Evolutionary conservation across 2,329 filamentous ascomycete genomes (phyloP), one percentile per base, ranked within the genome.

Genomic region (Aspergillus aculeatinus): DNA sequence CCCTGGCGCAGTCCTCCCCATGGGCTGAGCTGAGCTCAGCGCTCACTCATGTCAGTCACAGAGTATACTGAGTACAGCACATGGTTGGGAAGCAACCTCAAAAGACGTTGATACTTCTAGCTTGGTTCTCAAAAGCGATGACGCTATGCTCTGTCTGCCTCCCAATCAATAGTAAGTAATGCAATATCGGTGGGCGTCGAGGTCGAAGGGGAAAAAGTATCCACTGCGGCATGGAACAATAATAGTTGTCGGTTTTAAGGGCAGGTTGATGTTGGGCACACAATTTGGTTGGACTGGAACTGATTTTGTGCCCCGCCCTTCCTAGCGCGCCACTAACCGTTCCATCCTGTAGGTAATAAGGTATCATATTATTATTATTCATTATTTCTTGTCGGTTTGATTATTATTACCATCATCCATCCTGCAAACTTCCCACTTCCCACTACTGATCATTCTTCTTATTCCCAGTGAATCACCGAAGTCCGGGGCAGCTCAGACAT

Each of bases 141-240:
- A 55, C 52, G 52, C 52, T 55, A 48, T 27, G 23, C 39, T 35
- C 39, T 35, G 29, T 14, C 39, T 47, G 14, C 33, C 12, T 35
- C 39, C 39, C 25, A 44, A 55, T 55, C 39, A 55, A 55, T 55
- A 55, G 31, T 55, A 55, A 27, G 39, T 55, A 55, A 55, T 39
- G 39, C 48, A 55, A 55, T 55, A 48, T 48, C 33, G 53, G 53
- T 33, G 53, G 53, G 42, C 48, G 53, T 31, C 53, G 25, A 33
- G 42, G 53, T 31, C 53, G 42, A 55, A 48, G 53, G 33, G 33
- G 53, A 48, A 55, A 29, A 16, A 6, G 53, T 55, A 55, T 35
- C 53, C 53, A 55, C 53, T 29, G 53, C 16, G 53, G 47, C 48
- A 55, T 55, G 44, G 53, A 55, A 55, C 47, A 55, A 55, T 55